phyloP scores from a whole-genome alignment of 345 rosid genomes.

The Euphorbia peplus region DNA sequence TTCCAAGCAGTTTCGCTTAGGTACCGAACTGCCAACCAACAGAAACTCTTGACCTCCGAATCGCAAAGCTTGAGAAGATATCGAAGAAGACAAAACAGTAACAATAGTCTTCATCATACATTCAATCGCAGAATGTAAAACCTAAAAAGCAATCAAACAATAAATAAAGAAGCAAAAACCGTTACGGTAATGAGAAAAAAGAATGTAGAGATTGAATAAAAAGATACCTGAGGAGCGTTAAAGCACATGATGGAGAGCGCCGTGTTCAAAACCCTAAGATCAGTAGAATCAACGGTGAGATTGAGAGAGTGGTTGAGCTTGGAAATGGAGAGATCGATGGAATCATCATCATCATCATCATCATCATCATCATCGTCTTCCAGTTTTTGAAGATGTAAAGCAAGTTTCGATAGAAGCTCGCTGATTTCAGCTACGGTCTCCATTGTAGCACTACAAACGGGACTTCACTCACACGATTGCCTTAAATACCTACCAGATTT shows the following conservation, averaged over 20 bases:
- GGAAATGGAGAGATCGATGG: conserved; percentile 47
- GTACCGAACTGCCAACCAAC: conserved; percentile 51
- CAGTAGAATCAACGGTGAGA: conserved; percentile 33
- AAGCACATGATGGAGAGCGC: conserved; percentile 68
- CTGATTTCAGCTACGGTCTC: conserved; percentile 25
- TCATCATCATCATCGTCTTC: conserved; percentile 24
- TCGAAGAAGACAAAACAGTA: conserved; percentile 51
- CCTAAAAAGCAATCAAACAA: conserved; percentile 32
- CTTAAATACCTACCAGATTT: not conserved
- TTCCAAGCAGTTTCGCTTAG: conserved; percentile 35
- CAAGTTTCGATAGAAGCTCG: conserved; percentile 48
- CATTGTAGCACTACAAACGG: conserved; percentile 6
- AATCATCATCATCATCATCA: conserved; percentile 23
- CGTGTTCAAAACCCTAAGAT: conserved; percentile 57
- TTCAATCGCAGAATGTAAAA: conserved; percentile 54
- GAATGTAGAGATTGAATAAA: not conserved
- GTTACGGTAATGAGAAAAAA: too few species aligned
- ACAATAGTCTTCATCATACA: conserved; percentile 53
- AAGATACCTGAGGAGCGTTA: conserved; percentile 58
- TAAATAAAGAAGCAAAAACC: too few species aligned
- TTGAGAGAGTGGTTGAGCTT: conserved; percentile 53
- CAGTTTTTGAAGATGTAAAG: conserved; percentile 34
- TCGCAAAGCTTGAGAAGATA: conserved; percentile 33
- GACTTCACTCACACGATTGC: not conserved
- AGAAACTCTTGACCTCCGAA: conserved; percentile 41